Percentiles rank a stretch among this genome's conserved stretches.
These are phyloP conservation scores for Herpetomonas tarakana DNA, from an alignment of 208 protist species.

Conservation along the genomic window DNA sequence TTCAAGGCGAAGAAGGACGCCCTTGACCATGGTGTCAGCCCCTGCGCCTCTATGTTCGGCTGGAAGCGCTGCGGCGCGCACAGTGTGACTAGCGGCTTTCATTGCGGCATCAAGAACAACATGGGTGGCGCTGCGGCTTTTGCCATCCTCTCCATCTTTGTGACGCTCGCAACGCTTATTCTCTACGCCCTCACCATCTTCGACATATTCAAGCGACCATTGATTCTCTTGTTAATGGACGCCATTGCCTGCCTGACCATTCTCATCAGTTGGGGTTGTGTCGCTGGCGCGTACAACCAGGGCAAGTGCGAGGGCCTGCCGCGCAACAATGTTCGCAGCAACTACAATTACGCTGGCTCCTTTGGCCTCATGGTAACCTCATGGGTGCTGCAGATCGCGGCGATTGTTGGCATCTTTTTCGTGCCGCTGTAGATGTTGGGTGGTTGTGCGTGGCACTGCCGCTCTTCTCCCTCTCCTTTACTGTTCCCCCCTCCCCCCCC, in stretches of 20 bases:
- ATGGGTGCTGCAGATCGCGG: conserved; percentile 33
- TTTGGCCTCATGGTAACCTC: conserved; percentile 41
- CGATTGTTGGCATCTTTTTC: conserved; percentile 27
- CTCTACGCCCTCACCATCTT: conserved; percentile 19
- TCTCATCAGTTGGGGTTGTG: conserved; percentile 32
- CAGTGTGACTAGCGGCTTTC: conserved; percentile 11
- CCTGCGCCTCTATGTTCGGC: conserved; percentile 35
- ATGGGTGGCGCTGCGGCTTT: conserved; percentile 42
- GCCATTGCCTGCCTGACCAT: conserved; percentile 29
- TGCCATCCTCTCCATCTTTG: conserved; percentile 40
- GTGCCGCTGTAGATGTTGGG: conserved; percentile 15
- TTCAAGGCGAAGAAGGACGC: conserved; percentile 18
- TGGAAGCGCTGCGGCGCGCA: conserved; percentile 28
- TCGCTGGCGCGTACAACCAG: conserved; percentile 27
- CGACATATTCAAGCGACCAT: conserved; percentile 18
- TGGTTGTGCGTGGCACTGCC: neutral
- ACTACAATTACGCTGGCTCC: conserved; percentile 23
- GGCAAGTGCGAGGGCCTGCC: conserved; percentile 23
- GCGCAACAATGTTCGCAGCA: conserved; percentile 14
- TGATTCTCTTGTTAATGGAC: conserved; percentile 24
- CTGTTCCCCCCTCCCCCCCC: too few species aligned
- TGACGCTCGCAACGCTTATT: conserved; percentile 24
- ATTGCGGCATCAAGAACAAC: conserved; percentile 25
- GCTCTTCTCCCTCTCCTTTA: neutral
- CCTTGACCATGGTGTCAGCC: neutral